Evolutionary conservation across 257 asterid species (phyloP).

Genomic region (Eustoma russellianum): DNA sequence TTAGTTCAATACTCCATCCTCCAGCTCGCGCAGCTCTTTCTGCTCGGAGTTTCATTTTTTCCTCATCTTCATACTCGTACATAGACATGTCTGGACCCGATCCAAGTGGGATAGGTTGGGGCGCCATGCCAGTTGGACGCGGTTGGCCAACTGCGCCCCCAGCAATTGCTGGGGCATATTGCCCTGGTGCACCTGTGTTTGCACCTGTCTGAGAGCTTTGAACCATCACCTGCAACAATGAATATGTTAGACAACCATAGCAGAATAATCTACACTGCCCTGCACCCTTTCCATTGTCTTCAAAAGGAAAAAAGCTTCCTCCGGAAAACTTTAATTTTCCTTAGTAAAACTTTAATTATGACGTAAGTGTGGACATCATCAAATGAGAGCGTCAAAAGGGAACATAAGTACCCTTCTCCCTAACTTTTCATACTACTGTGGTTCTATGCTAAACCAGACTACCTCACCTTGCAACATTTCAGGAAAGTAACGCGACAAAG

Average conservation of each 20-base stretch:
- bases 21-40: conserved; percentile 85
- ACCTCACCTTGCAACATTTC: no score
- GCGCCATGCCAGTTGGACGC: conserved; percentile 70
- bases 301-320: no score
- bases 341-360: no score
- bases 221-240: conserved; percentile 39
- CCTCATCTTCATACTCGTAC: conserved; percentile 71
- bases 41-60: conserved; percentile 53
- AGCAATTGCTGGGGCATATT: conserved; percentile 80
- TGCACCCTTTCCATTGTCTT: no score
- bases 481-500: no score
- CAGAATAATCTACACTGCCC: no score
- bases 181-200: conserved; percentile 54
- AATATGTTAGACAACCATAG: conserved; percentile 13
- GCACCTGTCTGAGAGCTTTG: conserved; percentile 46
- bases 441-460: no score
- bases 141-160: conserved; percentile 60
- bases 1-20: conserved; percentile 78
- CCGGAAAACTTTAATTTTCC: no score
- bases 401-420: background rate
- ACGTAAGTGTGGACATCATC: no score
- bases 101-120: conserved; percentile 64
- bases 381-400: background rate
- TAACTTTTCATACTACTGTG: background rate
- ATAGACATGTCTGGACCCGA: conserved; percentile 56